phyloP scores from a whole-genome alignment of 495 filamentous ascomycete genomes.

The Penicillium angulare region DNA sequence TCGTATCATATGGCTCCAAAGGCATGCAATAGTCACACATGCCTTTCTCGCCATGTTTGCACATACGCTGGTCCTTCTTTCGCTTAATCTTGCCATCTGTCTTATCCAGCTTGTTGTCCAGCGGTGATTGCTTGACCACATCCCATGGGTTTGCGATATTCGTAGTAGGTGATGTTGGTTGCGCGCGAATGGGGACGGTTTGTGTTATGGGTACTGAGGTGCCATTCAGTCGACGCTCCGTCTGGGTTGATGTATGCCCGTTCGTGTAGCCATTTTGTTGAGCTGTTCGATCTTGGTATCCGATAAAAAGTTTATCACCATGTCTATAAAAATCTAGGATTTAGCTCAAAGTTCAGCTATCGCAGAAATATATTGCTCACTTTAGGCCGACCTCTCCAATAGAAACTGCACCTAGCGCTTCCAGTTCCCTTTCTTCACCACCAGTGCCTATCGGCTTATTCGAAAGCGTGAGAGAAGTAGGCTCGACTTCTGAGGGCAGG shows the following conservation, averaged over 20 bases:
- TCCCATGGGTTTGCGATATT: conserved; percentile 92
- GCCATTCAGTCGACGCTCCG: conserved; percentile 66
- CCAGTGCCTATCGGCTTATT: conserved; percentile 73
- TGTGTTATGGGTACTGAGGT: conserved; percentile 69
- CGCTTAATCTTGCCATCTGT: conserved; percentile 91
- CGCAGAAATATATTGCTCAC: conserved; percentile 39
- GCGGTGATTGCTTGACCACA: conserved; percentile 75
- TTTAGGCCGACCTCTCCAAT: conserved; percentile 69
- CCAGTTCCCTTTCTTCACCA: conserved; percentile 69
- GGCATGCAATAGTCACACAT: conserved; percentile 99
- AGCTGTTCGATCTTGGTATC: conserved; percentile 59
- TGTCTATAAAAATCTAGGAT: conserved; percentile 53
- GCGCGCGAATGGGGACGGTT: conserved; percentile 59
- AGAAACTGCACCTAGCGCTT: conserved; percentile 62
- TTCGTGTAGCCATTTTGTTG: conserved; percentile 50
- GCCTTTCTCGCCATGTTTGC: conserved; percentile 89
- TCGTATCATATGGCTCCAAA: conserved; percentile 85
- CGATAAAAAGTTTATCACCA: conserved; percentile 85
- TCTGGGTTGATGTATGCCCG: conserved; percentile 38
- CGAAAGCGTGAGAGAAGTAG: conserved; percentile 73
- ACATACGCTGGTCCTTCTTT: conserved; percentile 77
- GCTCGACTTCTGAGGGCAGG: conserved; percentile 67
- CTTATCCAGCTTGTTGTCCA: conserved; percentile 84
- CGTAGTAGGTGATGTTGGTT: conserved; percentile 53
- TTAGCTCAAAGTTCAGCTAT: background rate